Evolutionary conservation across 2,329 filamentous ascomycete genomes (phyloP).

Genomic region (Pestalotiopsis sp.): DNA sequence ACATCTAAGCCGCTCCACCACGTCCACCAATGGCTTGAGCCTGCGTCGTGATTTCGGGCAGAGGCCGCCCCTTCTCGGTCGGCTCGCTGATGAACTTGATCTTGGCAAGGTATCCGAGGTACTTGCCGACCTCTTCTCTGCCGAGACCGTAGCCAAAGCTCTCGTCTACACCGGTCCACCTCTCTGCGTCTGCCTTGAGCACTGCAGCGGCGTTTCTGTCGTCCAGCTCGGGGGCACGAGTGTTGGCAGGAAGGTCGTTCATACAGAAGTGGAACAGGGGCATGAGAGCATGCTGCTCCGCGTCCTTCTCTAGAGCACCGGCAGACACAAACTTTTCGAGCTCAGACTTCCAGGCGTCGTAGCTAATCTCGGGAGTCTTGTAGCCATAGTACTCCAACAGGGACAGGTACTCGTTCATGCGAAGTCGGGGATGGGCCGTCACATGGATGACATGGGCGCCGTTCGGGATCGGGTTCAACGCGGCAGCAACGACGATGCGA

Average conservation of each 20-base stretch:
- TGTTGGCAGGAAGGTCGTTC: conserved; percentile 69
- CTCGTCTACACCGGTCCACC: conserved; percentile 62
- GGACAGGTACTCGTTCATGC: conserved; percentile 77
- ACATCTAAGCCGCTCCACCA: conserved; percentile 22
- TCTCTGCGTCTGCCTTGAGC: conserved; percentile 62
- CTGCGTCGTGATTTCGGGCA: conserved; percentile 34
- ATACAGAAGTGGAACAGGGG: conserved; percentile 76
- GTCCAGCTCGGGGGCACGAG: conserved; percentile 73
- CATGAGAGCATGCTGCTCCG: conserved; percentile 72
- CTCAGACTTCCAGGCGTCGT: conserved; percentile 68
- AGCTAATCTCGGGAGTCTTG: conserved; percentile 65
- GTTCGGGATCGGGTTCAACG: conserved; percentile 61
- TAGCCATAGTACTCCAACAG: conserved; percentile 76
- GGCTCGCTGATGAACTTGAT: conserved; percentile 63
- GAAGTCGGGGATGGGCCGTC: conserved; percentile 77
- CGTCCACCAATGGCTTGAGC: conserved; percentile 29
- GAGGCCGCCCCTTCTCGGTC: conserved; percentile 30
- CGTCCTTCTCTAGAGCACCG: conserved; percentile 53
- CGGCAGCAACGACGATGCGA: conserved; percentile 75
- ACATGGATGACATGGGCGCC: conserved; percentile 70
- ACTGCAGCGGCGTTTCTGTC: conserved; percentile 69
- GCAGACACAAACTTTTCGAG: conserved; percentile 70
- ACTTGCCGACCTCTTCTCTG: conserved; percentile 63
- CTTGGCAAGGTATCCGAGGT: conserved; percentile 64
- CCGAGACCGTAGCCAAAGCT: conserved; percentile 59